Conservation (phyloP, 768 basidiomycete species). For the Termitomyces sp. region DNA sequence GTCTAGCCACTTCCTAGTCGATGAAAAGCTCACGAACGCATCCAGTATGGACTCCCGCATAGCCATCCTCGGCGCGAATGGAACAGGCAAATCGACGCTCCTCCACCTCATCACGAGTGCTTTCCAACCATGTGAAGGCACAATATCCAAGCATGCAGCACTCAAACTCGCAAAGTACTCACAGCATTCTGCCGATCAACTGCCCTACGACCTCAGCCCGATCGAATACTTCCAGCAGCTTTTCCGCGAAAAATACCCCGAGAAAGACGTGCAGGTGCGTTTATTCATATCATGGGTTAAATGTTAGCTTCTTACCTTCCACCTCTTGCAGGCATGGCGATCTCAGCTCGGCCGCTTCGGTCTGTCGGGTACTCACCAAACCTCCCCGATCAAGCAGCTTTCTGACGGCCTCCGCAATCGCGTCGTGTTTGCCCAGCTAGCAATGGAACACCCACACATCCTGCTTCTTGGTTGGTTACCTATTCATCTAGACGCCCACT, state of each 20-base stretch:
- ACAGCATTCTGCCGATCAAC: constrained; percentile 97
- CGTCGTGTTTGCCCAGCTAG: constrained; percentile 92
- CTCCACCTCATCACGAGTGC: constrained; percentile 83
- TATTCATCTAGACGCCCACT: constrained; percentile 1
- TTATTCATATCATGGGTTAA: background rate
- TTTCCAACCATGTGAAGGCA: constrained; percentile 79
- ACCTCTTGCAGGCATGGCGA: constrained; percentile 69
- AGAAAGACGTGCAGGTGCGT: constrained; percentile 75
- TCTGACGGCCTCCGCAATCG: constrained; percentile 96
- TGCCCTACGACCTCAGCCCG: constrained; percentile 87
- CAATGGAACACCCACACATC: constrained; percentile 98
- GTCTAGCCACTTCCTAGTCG: background rate
- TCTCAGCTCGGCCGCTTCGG: constrained; percentile 95
- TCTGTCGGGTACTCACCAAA: constrained; percentile 90
- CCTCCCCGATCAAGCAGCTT: constrained; percentile 86
- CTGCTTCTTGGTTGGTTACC: constrained; percentile 63
- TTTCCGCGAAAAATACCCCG: constrained; percentile 82
- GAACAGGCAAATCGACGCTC: constrained; percentile 90
- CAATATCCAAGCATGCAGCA: constrained; percentile 79
- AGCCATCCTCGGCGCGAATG: constrained; percentile 95
- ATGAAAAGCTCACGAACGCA: background rate
- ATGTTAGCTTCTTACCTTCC: background rate
- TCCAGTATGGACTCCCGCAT: constrained; percentile 84
- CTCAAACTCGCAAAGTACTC: constrained; percentile 98
- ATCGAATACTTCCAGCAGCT: constrained; percentile 89